Percentiles rank a stretch among this genome's conserved stretches.
Conservation (phyloP, 768 basidiomycete genomes). For the Pleurotus cornucopiae region DNA sequence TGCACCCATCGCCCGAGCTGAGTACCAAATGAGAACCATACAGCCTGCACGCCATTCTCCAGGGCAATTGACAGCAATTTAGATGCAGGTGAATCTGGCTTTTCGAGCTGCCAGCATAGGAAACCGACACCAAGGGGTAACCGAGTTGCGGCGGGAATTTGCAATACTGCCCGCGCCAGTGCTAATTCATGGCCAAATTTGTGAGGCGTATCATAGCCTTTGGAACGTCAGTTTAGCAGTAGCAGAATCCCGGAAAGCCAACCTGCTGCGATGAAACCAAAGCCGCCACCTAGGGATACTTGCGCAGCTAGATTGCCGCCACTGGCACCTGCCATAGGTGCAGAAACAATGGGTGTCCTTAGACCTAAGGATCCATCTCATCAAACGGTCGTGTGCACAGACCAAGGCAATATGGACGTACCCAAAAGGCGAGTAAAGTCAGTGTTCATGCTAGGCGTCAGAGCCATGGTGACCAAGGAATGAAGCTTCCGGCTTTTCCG, state of each 20-base stretch:
- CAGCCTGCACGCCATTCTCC: slow-evolving; percentile 50
- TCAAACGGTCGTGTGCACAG: not conserved
- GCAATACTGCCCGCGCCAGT: slow-evolving; percentile 44
- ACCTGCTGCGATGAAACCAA: slow-evolving; percentile 75
- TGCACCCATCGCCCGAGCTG: slow-evolving; percentile 57
- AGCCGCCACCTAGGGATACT: slow-evolving; percentile 65
- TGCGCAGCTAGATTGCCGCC: slow-evolving; percentile 58
- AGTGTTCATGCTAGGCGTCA: slow-evolving; percentile 30
- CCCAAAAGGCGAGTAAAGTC: slow-evolving; percentile 49
- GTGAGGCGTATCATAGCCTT: slow-evolving; percentile 46
- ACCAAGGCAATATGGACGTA: slow-evolving; percentile 17
- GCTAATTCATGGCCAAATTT: slow-evolving; percentile 46
- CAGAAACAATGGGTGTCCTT: slow-evolving; percentile 54
- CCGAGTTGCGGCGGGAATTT: slow-evolving; percentile 26
- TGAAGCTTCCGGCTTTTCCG: not conserved
- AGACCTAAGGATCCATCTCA: slow-evolving; percentile 33
- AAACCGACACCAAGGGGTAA: slow-evolving; percentile 73
- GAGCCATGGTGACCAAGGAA: not conserved
- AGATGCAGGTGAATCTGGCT: slow-evolving; percentile 30
- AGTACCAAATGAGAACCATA: slow-evolving; percentile 75
- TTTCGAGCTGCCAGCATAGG: slow-evolving; percentile 68
- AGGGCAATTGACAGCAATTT: slow-evolving; percentile 47
- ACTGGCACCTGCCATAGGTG: slow-evolving; percentile 70
- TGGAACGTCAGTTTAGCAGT: not conserved
- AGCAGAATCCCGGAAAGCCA: slow-evolving; percentile 10